Base-by-base conservation (phyloP, 495 filamentous ascomycete species). In the Neurospora sp. region DNA sequence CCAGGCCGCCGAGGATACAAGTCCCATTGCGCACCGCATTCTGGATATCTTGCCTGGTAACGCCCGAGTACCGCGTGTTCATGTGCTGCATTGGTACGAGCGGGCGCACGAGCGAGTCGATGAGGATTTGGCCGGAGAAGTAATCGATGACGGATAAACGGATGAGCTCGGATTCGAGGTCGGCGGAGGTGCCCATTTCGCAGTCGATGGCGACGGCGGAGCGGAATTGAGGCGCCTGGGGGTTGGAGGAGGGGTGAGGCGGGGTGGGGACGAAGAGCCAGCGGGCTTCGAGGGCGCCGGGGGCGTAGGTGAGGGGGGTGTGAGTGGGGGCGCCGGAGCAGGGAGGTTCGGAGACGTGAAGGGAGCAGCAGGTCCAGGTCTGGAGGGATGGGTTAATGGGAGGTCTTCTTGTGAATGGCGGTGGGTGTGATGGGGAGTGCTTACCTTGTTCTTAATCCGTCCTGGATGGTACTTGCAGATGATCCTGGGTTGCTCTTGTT, bases 121-220 rank as follows among this genome's bases (percentile, higher is more conserved):
- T 75, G 12, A 87, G 78, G 3, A 80, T 59, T 5, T 82, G 76
- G 2, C 85, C 82, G 0, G 80, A 79, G 73, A 86, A 80, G 70
- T 82, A 83, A 70, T 88, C 86, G 7, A 87, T 71, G 2, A 80
- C 76, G 27, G 79, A 81, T 1, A 88, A 10, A 0, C 80, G 80
- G 44, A 87, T 81, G 0, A 88, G 78, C 22, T 87, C 85, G 1
- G 53, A 22, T 0, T 81, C 78, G 1, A 79, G 76, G 11, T 70
- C 61, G 0, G 61, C 16, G 1, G 81, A 53, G 0, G 77, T 77
- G 3, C 84, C 84, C 83, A 86, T 87, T 73, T 87, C 85, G 73
- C 86, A 87, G 76, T 86, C 83, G n/a, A 88, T 74, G 7, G 81
- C 84, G 8, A 87, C 77, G 2, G 82, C 83, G 6, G 68, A 1